Percentiles rank a stretch among this genome's conserved stretches.
Conservation (phyloP, 345 rosid genomes). For the Gossypium herbaceum region DNA sequence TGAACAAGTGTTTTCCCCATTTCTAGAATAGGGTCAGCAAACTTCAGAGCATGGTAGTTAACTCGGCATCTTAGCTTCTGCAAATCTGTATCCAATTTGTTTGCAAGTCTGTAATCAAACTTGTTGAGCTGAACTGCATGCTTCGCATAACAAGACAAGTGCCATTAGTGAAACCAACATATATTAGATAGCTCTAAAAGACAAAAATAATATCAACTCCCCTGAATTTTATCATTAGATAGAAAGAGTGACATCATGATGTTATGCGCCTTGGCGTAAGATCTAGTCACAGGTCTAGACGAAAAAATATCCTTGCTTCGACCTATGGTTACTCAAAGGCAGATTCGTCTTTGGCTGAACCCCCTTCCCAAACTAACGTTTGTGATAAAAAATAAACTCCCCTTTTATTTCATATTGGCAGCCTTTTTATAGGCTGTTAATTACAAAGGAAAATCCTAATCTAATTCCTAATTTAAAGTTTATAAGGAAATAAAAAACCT, state of each 20-base stretch:
- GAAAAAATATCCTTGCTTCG: too few relatives aligned
- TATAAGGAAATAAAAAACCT: too few relatives aligned
- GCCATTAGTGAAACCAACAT: conserved; percentile 1
- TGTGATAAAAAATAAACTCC: too few relatives aligned
- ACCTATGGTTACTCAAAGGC: too few relatives aligned
- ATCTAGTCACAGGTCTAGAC: too few relatives aligned
- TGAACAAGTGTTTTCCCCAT: conserved; percentile 73
- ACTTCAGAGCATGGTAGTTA: conserved; percentile 84
- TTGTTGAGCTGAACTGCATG: conserved; percentile 87
- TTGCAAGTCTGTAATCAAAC: conserved; percentile 93
- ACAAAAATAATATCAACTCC: background rate
- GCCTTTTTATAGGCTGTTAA: too few relatives aligned
- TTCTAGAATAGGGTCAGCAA: conserved; percentile 67
- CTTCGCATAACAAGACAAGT: conserved; percentile 16
- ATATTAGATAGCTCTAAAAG: background rate
- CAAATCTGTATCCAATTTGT: conserved; percentile 72
- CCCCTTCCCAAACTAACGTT: too few relatives aligned
- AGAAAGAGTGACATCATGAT: background rate
- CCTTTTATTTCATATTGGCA: too few relatives aligned
- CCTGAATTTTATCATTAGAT: background rate
- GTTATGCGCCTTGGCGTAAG: too few relatives aligned
- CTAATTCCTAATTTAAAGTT: too few relatives aligned
- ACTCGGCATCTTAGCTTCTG: conserved; percentile 97
- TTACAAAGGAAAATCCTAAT: too few relatives aligned
- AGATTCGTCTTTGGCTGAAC: too few relatives aligned